Evolutionary conservation across 139 green algal genomes (phyloP), one percentile per base, ranked within the genome.

Genomic region (Edaphochlamys debaryana): DNA sequence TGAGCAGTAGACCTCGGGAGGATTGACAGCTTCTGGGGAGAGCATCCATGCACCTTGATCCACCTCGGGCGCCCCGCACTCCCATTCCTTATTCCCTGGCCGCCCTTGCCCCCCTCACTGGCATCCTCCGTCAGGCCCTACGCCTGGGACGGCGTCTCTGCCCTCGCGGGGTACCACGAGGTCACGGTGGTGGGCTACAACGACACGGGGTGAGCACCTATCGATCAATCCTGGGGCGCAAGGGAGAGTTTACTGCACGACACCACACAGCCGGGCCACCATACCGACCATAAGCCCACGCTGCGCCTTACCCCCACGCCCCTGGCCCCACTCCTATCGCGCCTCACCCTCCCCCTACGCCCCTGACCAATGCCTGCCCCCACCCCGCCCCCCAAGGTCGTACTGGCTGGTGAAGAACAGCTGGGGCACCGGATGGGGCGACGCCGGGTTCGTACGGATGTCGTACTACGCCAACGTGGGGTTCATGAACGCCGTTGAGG

Each of bases 401-500:
- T n/a, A n/a, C n/a, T n/a, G n/a, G n/a, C n/a, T n/a, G n/a, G n/a
- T n/a, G n/a, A n/a, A n/a, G n/a, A n/a, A n/a, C n/a, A n/a, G 88
- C 5, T 99, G 96, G 96, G 95, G 96, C 40, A 56, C 82, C 45
- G 32, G 66, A 63, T 99, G 96, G 96, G 96, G 96, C 67, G 94
- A 98, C 70, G 70, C 88, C 4, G 96, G 96, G 45, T 98, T 94
- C 93, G 94, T 98, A 45, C 56, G 50, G 19, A 78, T 89, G 32
- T 69, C 73, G 5, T 80, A 80, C 56, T 42, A 1, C 34, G 56
- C 54, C 37, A 20, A 20, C 38, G 54, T 69, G 1, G 73, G 73
- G 36, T 32, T 80, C 38, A 80, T 80, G 73, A 41, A 54, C 17
- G 56, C 8, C 25, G 27, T 1, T 9, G 36, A 29, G 27, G 56